These are phyloP conservation scores for Acacia acuminata DNA, from an alignment of 306 rosid genomes.

Conservation along the genomic window DNA sequence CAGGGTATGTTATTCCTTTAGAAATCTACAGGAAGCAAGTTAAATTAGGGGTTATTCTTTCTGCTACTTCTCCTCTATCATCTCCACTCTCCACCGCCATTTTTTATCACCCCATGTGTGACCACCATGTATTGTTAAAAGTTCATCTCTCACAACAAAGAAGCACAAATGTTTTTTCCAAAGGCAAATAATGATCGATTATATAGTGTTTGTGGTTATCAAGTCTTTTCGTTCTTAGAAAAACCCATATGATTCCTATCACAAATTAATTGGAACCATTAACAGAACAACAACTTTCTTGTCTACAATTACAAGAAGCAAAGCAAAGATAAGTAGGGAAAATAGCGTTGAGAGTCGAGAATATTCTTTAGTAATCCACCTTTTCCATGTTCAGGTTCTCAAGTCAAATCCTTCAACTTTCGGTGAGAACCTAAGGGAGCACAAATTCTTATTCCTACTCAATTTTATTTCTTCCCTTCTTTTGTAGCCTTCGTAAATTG, in stretches of 20 bases:
- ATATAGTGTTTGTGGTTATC: background rate
- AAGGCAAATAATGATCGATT: slow-evolving; percentile 15
- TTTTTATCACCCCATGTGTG: slow-evolving; percentile 9
- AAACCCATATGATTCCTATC: too few species aligned
- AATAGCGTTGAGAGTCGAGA: too few species aligned
- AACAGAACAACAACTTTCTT: too few species aligned
- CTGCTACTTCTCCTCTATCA: background rate
- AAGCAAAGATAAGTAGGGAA: too few species aligned
- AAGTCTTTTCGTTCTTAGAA: background rate
- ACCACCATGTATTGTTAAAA: background rate
- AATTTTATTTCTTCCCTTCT: slow-evolving; percentile 27
- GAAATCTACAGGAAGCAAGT: background rate
- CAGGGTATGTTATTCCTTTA: background rate
- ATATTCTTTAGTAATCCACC: slow-evolving; percentile 8
- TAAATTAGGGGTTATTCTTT: background rate
- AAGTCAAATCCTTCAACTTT: slow-evolving; percentile 40
- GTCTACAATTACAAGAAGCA: too few species aligned
- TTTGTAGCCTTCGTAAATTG: slow-evolving; percentile 40
- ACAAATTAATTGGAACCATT: too few species aligned
- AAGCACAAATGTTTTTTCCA: background rate
- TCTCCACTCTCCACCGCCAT: background rate
- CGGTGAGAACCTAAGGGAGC: slow-evolving; percentile 21
- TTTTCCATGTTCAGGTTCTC: slow-evolving; percentile 28
- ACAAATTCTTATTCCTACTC: slow-evolving; percentile 40
- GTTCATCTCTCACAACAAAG: background rate